A percentile compares a stretch with the other conserved stretches of the same genome.
phyloP scores from a whole-genome alignment of 768 basidiomycete species.

The Russula ochroleuca region DNA sequence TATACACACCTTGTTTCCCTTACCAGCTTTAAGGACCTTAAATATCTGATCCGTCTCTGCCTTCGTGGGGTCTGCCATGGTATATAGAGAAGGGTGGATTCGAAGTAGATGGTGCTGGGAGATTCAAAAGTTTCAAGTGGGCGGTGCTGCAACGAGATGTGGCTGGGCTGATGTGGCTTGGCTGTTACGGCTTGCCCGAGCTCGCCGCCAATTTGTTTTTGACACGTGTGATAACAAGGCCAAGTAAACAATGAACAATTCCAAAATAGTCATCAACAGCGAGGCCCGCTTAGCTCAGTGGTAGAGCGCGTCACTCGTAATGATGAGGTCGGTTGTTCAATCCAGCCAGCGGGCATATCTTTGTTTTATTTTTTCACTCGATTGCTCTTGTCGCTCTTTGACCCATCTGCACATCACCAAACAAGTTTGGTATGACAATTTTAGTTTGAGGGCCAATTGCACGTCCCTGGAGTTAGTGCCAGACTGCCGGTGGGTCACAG shows the following conservation, averaged over 20 bases:
- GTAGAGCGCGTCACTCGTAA: conserved; percentile 34
- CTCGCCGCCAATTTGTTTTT: not conserved
- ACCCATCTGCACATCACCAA: too few species aligned
- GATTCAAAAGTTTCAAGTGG: not conserved
- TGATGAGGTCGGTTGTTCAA: conserved; percentile 30
- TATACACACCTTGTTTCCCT: conserved; percentile 72
- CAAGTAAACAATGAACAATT: not conserved
- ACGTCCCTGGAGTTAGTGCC: too few species aligned
- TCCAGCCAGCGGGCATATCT: conserved; percentile 28
- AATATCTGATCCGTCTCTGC: conserved; percentile 86
- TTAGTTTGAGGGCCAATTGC: too few species aligned
- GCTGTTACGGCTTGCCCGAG: not conserved
- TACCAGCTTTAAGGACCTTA: conserved; percentile 73
- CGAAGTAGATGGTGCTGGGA: not conserved
- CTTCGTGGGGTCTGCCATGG: conserved; percentile 54
- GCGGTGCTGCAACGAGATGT: not conserved
- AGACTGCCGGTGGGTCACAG: too few species aligned
- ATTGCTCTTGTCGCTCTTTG: not conserved
- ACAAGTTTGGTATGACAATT: too few species aligned
- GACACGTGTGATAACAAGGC: not conserved
- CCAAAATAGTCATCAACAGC: fast-evolving
- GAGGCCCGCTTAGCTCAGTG: conserved; percentile 34
- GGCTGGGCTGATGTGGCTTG: not conserved
- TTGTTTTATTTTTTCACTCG: not conserved
- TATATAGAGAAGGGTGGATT: too few species aligned